phyloP scores from a whole-genome alignment of 2,329 filamentous ascomycete species.

The Blastomyces gilchristii region DNA sequence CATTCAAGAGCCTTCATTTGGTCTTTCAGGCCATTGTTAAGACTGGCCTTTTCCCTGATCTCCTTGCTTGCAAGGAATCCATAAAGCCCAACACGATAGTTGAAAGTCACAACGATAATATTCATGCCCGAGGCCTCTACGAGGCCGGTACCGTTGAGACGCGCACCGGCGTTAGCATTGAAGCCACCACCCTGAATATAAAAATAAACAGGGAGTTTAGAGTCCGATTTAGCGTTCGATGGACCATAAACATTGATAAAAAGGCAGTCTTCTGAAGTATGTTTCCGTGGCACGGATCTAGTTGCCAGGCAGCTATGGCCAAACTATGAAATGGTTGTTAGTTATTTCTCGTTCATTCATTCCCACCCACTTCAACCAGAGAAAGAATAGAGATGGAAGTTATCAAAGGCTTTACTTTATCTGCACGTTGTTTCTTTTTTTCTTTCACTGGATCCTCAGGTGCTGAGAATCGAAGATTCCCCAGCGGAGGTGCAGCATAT shows the following conservation, averaged over 20 bases:
- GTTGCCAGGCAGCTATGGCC: constrained; percentile 55
- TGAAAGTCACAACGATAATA: constrained; percentile 61
- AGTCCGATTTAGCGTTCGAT: constrained; percentile 22
- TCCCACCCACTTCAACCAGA: background rate
- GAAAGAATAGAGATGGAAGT: background rate
- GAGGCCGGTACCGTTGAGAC: constrained; percentile 53
- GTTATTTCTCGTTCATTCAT: background rate
- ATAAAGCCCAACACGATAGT: constrained; percentile 65
- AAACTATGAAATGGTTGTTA: constrained; percentile 24
- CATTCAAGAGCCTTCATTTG: constrained; percentile 60
- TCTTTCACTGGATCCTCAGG: constrained; percentile 51
- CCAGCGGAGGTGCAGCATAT: constrained; percentile 60
- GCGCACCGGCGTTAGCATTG: constrained; percentile 47
- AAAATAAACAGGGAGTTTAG: constrained; percentile 54
- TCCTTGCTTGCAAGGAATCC: constrained; percentile 58
- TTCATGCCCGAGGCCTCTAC: constrained; percentile 47
- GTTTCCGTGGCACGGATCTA: constrained; percentile 50
- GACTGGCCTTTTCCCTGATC: constrained; percentile 39
- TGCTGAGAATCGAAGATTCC: constrained; percentile 54
- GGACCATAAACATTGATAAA: constrained; percentile 36
- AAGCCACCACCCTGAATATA: constrained; percentile 55
- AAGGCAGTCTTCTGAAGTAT: constrained; percentile 37
- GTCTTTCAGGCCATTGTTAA: constrained; percentile 62
- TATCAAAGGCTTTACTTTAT: constrained; percentile 35
- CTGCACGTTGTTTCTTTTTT: constrained; percentile 43